Evolutionary conservation across 176 grass and related monocot genomes (phyloP).

Genomic region (Eragrostis nindensis): DNA sequence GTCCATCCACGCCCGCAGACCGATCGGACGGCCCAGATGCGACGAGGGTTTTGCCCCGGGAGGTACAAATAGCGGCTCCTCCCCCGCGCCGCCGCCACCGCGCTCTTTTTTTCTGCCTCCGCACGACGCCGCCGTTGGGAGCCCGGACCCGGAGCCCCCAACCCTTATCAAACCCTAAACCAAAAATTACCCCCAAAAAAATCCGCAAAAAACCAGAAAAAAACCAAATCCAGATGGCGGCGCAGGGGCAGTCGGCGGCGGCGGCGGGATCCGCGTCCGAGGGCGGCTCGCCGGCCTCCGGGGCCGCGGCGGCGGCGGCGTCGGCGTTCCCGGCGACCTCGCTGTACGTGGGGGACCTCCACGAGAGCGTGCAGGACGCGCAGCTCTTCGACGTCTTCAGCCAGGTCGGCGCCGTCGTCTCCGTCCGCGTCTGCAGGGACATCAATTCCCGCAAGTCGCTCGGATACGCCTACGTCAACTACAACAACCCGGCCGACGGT

Average conservation of each 20-base stretch:
- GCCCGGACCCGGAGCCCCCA: slow-evolving; percentile 30
- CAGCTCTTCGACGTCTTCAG: slow-evolving; percentile 95
- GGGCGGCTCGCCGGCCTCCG: slow-evolving; percentile 28
- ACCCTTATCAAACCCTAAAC: slow-evolving; percentile 69
- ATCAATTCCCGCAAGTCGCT: slow-evolving; percentile 77
- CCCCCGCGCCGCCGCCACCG: slow-evolving; percentile 1
- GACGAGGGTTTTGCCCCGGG: slow-evolving; percentile 41
- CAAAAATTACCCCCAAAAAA: slow-evolving; percentile 56
- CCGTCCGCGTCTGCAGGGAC: slow-evolving; percentile 92
- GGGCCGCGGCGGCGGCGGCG: not conserved
- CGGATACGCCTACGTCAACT: slow-evolving; percentile 98
- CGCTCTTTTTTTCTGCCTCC: not conserved
- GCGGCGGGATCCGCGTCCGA: slow-evolving; percentile 41
- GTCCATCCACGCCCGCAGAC: not conserved
- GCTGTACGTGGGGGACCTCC: slow-evolving; percentile 92
- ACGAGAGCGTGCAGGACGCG: slow-evolving; percentile 75
- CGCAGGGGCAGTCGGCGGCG: slow-evolving; percentile 36
- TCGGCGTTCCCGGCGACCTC: slow-evolving; percentile 71
- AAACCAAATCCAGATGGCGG: slow-evolving; percentile 53
- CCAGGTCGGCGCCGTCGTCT: slow-evolving; percentile 87
- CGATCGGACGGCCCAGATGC: not conserved
- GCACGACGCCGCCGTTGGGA: slow-evolving; percentile 52
- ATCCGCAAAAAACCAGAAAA: slow-evolving; percentile 52
- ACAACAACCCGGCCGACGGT: slow-evolving; percentile 81
- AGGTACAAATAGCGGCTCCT: slow-evolving; percentile 37